Base-by-base conservation (phyloP, 2,329 filamentous ascomycete species). In the Ascochyta viciae-villosae region DNA sequence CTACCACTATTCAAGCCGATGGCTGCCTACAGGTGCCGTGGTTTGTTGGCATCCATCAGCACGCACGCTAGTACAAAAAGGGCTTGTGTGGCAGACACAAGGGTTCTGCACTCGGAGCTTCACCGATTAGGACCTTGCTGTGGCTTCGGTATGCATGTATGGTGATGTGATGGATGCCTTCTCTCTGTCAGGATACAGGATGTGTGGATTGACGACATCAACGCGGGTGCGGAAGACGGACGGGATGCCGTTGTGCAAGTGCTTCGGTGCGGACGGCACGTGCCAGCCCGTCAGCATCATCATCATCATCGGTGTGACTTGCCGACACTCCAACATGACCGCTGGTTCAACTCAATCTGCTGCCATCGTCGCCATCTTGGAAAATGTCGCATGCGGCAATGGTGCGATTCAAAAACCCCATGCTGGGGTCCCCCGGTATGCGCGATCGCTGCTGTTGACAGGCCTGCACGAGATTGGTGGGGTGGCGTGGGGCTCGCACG, bases 251-350 rank as follows among this genome's bases (percentile, higher is more conserved):
- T 50, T 37, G 35, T 46, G 46, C 16, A 45, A 50, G 44, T 38
- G 27, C 47, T 50, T 48, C 54, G 45, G 58, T 55, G 58, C 61
- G 63, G 56, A 47, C 61, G 60, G 64, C 47, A 57, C 43, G 54
- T 57, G 53, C 47, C 55, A 55, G 56, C 45, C 48, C 54, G 53
- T 54, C 50, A 54, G 38, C 54, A 44, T 39, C 19, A 41, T 39
- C 35, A 47, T 55, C 37, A 46, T 59, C 16, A 65, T 64, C 63
- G 57, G 57, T 65, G 54, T 60, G 61, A 57, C 43, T 44, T 54
- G 57, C 53, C 42, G 37, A 34, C 39, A 22, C 27, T 24, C 19
- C 3, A 22, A 24, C 5, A 42, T 39, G 26, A 26, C 54, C 48
- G 43, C 34, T 41, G 12, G 37, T 38, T 15, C 26, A 50, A 13